Evolutionary conservation across 2,329 filamentous ascomycete genomes (phyloP), one percentile per base, ranked within the genome.

Genomic region (Monosporascus sp.): DNA sequence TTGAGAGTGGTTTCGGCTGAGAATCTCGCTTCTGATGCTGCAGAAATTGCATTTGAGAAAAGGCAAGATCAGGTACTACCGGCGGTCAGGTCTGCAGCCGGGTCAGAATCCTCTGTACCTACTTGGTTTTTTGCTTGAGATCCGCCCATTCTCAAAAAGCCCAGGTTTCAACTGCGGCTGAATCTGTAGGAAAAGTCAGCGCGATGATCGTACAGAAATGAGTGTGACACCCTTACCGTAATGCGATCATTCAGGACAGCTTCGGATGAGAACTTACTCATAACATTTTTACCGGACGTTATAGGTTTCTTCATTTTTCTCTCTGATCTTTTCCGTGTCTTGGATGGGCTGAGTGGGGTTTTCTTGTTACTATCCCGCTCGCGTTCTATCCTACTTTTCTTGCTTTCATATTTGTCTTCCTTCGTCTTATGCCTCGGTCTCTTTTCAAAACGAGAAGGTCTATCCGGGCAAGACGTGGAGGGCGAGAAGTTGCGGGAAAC

Each of bases 381-480:
- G 48, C 49, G 59, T 22, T 54, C 63, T 38, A 56, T 47, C 36
- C 51, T 62, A 27, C 48, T 52, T 48, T 62, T 66, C 56, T 61
- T 69, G 53, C 72, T 72, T 27, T 83, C 76, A 62, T 87, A 86
- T 36, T 75, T 78, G 60, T 82, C 77, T 24, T 74, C 69, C 49
- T 74, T 77, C 17, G 81, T 85, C 66, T 80, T 87, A 57, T 77
- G 71, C 34, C 85, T 76, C 19, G 76, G 68, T 46, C 72, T 72
- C 60, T 75, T 83, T 52, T 81, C 75, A 52, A 78, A 84, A 16
- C 58, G 41, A 14, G 36, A 45, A 49, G 51, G 38, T 26, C 49
- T 26, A 26, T 52, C 49, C 19, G 44, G 22, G 41, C 50, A 52
- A 47, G 57, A 56, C 40, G 56, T 53, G 2, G 54, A 59, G 34